Evolutionary conservation across 345 rosid species (phyloP).

Genomic region (Arabidopsis arenosa): DNA sequence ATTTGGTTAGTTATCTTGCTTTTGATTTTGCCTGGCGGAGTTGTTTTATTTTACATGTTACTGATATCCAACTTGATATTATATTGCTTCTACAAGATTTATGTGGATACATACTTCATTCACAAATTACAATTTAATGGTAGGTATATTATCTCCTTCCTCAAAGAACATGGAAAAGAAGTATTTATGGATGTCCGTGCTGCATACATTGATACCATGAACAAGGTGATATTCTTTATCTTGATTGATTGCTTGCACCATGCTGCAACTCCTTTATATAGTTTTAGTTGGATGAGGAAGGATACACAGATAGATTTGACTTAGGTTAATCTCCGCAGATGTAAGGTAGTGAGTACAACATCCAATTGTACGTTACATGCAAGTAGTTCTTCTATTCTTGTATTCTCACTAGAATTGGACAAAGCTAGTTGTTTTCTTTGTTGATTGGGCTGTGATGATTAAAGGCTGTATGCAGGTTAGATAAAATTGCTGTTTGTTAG

Average conservation of each 20-base stretch:
- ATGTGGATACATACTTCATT: conserved; percentile 12
- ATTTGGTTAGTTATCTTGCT: conserved; percentile 17
- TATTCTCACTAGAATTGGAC: conserved; percentile 16
- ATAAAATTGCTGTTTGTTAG: conserved; percentile 20
- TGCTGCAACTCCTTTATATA: conserved; percentile 13
- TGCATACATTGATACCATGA: conserved; percentile 96
- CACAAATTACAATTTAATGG: conserved; percentile 25
- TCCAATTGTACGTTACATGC: conserved; percentile 19
- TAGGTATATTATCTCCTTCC: conserved; percentile 85
- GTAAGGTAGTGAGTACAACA: conserved; percentile 1
- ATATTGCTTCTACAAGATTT: conserved; percentile 20
- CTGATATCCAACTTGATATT: conserved; percentile 27
- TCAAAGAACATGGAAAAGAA: conserved; percentile 94
- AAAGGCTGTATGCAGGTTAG: conserved; percentile 27
- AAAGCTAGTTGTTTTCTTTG: conserved; percentile 29
- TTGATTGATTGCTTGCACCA: conserved; percentile 18
- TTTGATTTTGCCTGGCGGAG: conserved; percentile 8
- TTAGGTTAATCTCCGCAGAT: neutral
- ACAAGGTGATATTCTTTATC: conserved; percentile 69
- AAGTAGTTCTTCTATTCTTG: conserved; percentile 15
- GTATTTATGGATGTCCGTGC: conserved; percentile 86
- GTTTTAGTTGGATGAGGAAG: conserved; percentile 10
- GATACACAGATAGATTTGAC: conserved; percentile 11
- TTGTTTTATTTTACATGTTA: conserved; percentile 16
- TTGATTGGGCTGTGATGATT: conserved; percentile 5